Percentiles rank a stretch among this genome's conserved stretches.
Evolutionary conservation across 192 early-diverging fungal species (phyloP).

Genomic region (Mortierella antarctica): DNA sequence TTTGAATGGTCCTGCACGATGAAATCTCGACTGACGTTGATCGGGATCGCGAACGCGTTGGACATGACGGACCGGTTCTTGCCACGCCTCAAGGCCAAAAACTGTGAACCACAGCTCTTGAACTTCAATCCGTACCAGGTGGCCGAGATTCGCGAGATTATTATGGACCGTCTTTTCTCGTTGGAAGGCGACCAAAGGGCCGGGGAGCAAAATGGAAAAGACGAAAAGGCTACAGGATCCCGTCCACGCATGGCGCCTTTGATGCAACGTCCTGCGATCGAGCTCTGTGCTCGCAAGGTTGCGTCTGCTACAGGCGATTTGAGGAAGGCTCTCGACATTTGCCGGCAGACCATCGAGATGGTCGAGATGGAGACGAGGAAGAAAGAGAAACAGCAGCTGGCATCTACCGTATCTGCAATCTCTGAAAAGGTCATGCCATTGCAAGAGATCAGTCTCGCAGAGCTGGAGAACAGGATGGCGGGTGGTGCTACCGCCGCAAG

Average conservation of each 20-base stretch:
- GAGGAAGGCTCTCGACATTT: slow-evolving; percentile 83
- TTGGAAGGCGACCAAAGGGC: slow-evolving; percentile 43
- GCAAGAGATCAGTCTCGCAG: slow-evolving; percentile 22
- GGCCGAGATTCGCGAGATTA: slow-evolving; percentile 85
- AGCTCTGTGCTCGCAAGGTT: slow-evolving; percentile 93
- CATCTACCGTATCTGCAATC: too few relatives aligned
- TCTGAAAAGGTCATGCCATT: slow-evolving; percentile 11
- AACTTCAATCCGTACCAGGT: slow-evolving; percentile 92
- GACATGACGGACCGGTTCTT: slow-evolving; percentile 90
- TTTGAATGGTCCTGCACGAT: slow-evolving; percentile 80
- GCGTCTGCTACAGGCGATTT: slow-evolving; percentile 87
- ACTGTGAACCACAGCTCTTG: slow-evolving; percentile 84
- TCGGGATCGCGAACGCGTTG: slow-evolving; percentile 96
- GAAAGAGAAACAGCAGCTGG: slow-evolving; percentile 15
- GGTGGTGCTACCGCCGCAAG: slow-evolving; percentile 3
- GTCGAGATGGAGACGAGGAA: slow-evolving; percentile 75
- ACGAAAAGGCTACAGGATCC: neutral
- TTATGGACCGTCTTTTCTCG: slow-evolving; percentile 81
- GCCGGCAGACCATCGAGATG: slow-evolving; percentile 88
- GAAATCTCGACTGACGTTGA: slow-evolving; percentile 74
- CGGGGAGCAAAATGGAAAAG: neutral
- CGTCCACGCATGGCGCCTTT: slow-evolving; percentile 54
- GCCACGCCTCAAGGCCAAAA: slow-evolving; percentile 83
- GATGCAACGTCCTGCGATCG: slow-evolving; percentile 87
- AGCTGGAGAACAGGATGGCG: slow-evolving; percentile 29